Evolutionary conservation across 108 stramenopile genomes (phyloP), one percentile per base, ranked within the genome.

Genomic region (Fragilariopsis cylindrus): DNA sequence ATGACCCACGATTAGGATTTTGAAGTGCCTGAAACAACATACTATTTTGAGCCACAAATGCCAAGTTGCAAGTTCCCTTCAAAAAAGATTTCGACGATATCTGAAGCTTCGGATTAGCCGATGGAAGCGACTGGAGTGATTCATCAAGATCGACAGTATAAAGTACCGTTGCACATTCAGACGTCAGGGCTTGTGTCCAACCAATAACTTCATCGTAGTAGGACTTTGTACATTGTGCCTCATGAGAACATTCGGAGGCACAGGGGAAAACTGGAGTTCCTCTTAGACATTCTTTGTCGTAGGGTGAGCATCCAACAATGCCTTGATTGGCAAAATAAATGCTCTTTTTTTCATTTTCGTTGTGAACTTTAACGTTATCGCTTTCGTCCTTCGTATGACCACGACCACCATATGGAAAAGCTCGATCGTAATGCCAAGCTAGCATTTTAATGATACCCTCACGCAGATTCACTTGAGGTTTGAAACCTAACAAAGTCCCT

Each of bases 181-280:
- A 50, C 0, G 93, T 90, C 19, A 92, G 63, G 39, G 69, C 60
- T 69, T 73, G 76, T 7, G 89, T 90, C 63, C 79, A 68, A 7
- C 55, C 69, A 5, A 85, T 71, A 12, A 87, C 80, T 52, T 87
- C 87, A 57, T 94, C 93, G 73, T 84, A 94, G 16, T 72, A 84
- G 8, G 89, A 88, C 48, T 72, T 75, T 1, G 84, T 85, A 55
- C 93, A 94, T 69, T 84, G 81, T 4, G 74, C 77, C 52, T 75
- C 55, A 43, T 86, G 85, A 45, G 88, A 78, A 69, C 93, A 94
- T 67, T 94, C 93, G 8, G 88, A 89, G 5, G 91, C 82, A 79
- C 93, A 94, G 1, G 93, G 93, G 78, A 90, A 94, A 12, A 91
- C 87, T n/a, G 90, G 82, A 3, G 82, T 63, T 8, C 88, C 93